Conservation (phyloP, 2,329 filamentous ascomycete species). For the Coniochaeta sp. region DNA sequence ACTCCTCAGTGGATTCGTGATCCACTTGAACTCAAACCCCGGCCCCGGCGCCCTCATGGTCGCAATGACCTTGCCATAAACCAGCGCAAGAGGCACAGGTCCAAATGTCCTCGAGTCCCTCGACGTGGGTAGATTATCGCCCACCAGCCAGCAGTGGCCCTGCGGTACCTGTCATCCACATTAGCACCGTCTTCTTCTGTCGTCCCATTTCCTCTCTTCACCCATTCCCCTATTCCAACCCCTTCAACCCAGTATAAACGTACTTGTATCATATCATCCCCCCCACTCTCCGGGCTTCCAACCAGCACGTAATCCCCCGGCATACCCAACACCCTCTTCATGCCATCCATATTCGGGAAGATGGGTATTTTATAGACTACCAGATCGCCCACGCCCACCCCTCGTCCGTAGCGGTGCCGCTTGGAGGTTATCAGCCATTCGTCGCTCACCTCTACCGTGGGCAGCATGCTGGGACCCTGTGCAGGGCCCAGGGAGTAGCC, state of each 20-base stretch:
- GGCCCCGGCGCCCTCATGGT: constrained; percentile 35
- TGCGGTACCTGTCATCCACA: constrained; percentile 60
- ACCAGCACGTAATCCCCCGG: constrained; percentile 69
- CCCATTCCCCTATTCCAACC: too few species aligned
- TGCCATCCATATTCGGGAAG: constrained; percentile 49
- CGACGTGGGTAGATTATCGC: constrained; percentile 80
- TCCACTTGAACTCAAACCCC: constrained; percentile 41
- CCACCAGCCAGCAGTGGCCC: constrained; percentile 86
- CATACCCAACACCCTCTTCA: constrained; percentile 76
- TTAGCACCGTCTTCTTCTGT: neutral
- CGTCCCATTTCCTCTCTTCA: neutral
- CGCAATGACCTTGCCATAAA: constrained; percentile 75
- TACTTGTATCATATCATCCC: constrained; percentile 60
- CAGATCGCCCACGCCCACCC: constrained; percentile 69
- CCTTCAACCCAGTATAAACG: constrained; percentile 3
- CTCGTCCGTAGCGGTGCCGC: constrained; percentile 60
- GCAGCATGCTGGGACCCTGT: constrained; percentile 80
- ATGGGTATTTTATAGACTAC: constrained; percentile 73
- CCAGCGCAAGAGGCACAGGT: constrained; percentile 75
- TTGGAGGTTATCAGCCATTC: constrained; percentile 65
- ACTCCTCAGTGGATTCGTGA: constrained; percentile 29
- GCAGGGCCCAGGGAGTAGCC: constrained; percentile 52
- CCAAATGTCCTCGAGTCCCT: constrained; percentile 84
- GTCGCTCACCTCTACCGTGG: constrained; percentile 63
- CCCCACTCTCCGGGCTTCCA: constrained; percentile 47